Conservation (phyloP, 208 protist species). For the Novymonas esmeraldas region DNA sequence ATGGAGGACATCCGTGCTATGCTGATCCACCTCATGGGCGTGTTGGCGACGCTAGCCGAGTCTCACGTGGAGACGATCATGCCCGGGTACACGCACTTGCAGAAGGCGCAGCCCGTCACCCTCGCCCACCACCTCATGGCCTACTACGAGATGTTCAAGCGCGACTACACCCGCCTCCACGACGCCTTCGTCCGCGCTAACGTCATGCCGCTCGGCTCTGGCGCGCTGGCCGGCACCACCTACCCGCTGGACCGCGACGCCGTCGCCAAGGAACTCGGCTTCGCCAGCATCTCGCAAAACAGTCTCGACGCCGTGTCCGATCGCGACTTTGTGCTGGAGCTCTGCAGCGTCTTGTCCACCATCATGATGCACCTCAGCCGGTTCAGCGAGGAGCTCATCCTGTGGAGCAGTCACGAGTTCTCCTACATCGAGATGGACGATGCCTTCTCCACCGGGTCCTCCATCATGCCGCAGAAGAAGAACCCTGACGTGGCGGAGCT, state of each 20-base stretch:
- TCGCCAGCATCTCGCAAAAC: constrained; percentile 28
- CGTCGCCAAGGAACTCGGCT: constrained; percentile 28
- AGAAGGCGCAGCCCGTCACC: constrained; percentile 40
- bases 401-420: constrained; percentile 43
- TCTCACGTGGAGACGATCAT: constrained; percentile 37
- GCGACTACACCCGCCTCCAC: constrained; percentile 27
- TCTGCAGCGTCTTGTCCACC: constrained; percentile 27
- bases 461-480: constrained; percentile 44
- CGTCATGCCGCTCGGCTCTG: constrained; percentile 35
- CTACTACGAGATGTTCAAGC: constrained; percentile 39
- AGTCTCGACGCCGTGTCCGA: constrained; percentile 37
- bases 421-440: constrained; percentile 36
- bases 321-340: constrained; percentile 35
- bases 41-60: constrained; percentile 25
- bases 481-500: constrained; percentile 38
- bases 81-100: constrained; percentile 40
- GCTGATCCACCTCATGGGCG: constrained; percentile 27
- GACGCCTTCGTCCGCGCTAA: constrained; percentile 29
- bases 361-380: constrained; percentile 43
- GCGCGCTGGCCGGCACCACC: constrained; percentile 31
- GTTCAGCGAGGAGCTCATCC: constrained; percentile 40
- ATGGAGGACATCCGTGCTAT: constrained; percentile 26
- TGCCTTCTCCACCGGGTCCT: constrained; percentile 36
- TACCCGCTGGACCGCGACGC: constrained; percentile 29
- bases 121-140: constrained; percentile 41